A percentile compares a stretch with the other conserved stretches of the same genome.
Evolutionary conservation across 805 yeast genomes (phyloP).

Genomic region (Aciculoconidium aculeatum): DNA sequence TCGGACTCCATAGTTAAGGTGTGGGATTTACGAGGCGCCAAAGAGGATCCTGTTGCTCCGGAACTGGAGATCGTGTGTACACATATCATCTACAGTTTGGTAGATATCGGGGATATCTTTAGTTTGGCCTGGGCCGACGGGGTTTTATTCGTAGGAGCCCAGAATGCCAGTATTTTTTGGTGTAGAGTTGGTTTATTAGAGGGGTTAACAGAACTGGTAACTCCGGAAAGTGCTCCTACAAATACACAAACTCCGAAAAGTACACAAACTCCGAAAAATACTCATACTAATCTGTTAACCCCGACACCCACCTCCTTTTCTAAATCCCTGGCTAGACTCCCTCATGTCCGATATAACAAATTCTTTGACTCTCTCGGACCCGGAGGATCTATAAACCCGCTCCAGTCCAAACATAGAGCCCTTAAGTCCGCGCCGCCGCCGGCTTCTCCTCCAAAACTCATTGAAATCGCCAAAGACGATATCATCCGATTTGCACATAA

Average conservation of each 20-base stretch:
- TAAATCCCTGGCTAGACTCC: slow-evolving; percentile 22
- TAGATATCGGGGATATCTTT: slow-evolving; percentile 92
- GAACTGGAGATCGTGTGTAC: slow-evolving; percentile 26
- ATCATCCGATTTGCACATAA: slow-evolving; percentile 80
- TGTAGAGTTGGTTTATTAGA: slow-evolving; percentile 37
- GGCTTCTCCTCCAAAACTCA: slow-evolving; percentile 25
- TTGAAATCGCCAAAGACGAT: slow-evolving; percentile 65
- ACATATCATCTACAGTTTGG: slow-evolving; percentile 73
- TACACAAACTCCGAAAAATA: not conserved
- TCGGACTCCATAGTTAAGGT: slow-evolving; percentile 85
- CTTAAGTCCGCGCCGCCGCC: slow-evolving; percentile 9
- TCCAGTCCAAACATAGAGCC: slow-evolving; percentile 23
- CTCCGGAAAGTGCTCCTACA: not conserved
- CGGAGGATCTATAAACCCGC: slow-evolving; percentile 45
- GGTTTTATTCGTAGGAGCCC: slow-evolving; percentile 80
- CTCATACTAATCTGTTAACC: not conserved
- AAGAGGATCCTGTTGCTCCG: slow-evolving; percentile 3
- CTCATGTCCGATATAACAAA: slow-evolving; percentile 64
- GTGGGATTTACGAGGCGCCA: slow-evolving; percentile 55
- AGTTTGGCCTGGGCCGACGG: slow-evolving; percentile 65
- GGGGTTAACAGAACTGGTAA: not conserved
- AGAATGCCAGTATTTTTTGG: slow-evolving; percentile 84
- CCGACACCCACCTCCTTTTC: not conserved
- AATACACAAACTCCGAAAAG: too few relatives aligned
- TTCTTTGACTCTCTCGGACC: slow-evolving; percentile 92